Base-by-base conservation (phyloP, 768 basidiomycete species). In the Rhodotorula paludigena region DNA sequence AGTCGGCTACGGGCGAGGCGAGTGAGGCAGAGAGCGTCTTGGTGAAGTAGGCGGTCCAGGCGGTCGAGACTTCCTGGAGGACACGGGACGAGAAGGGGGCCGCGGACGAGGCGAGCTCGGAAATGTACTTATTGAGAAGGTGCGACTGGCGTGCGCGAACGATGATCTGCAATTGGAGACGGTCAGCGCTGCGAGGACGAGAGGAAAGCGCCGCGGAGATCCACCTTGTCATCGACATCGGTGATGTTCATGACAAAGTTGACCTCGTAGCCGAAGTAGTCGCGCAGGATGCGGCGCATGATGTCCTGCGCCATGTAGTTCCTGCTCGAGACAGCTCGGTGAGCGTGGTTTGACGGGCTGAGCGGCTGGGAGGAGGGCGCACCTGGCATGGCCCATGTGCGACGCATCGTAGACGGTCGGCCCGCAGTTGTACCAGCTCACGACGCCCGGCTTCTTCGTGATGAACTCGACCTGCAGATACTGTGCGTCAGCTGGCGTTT, bases 161-260 rank as follows among this genome's bases (percentile, higher is more conserved):
- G 74, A 98, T 98, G 77, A 98, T 99, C 96, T 98, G 73, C 14
- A 28, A 36, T 36, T 42, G 20, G 25, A 35, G 56, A 44, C n/a
- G 67, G 60, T 41, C 16, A 38, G 35, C 44, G n/a, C n/a, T n/a
- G n/a, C n/a, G 38, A 36, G 25, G 25, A 11, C 25, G 21, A n/a
- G 42, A 16, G 21, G 52, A 30, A 44, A 20, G 66, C 81, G 60
- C n/a, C n/a, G n/a, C n/a, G n/a, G n/a, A n/a, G n/a, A n/a, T n/a
- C n/a, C 35, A 89, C 94, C 85, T 99, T 99, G 83, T 98, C 96
- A 76, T 99, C 96, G 68, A 99, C 96, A 79, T 99, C 94, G 9
- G 96, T 99, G 74, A 99, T 85, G 78, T 99, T 99, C 92, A 96
- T 96, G 52, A 98, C 94, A 76, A 98, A 96, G 78, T 97, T 91